A percentile compares a stretch with the other conserved stretches of the same genome.
These are phyloP conservation scores for Daldinia bambusicola DNA, from an alignment of 495 filamentous ascomycete genomes.

Conservation along the genomic window DNA sequence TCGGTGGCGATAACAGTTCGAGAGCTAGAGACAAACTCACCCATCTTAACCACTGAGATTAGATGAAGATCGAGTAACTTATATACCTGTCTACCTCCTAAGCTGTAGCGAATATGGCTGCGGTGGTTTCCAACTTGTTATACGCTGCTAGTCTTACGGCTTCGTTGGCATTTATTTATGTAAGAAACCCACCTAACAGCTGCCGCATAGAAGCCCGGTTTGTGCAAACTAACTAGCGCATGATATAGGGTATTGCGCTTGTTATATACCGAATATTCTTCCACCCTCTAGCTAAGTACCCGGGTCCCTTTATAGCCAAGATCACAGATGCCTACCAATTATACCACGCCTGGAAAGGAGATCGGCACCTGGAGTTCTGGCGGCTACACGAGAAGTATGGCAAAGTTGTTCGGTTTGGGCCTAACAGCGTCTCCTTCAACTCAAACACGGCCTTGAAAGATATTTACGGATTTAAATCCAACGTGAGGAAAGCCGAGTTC, in stretches of 20 bases:
- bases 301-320: slow-evolving; percentile 68
- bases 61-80: too few relatives aligned
- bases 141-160: slow-evolving; percentile 21
- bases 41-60: too few relatives aligned
- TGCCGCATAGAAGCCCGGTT: not conserved
- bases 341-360: slow-evolving; percentile 67
- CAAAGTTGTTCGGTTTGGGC: slow-evolving; percentile 67
- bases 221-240: slow-evolving; percentile 24
- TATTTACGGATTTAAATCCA: slow-evolving; percentile 69
- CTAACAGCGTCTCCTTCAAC: slow-evolving; percentile 70
- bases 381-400: slow-evolving; percentile 68
- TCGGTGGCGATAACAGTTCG: not conserved
- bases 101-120: not conserved
- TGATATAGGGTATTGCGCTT: slow-evolving; percentile 40
- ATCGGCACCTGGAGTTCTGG: slow-evolving; percentile 69
- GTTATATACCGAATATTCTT: slow-evolving; percentile 66
- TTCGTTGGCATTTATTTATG: slow-evolving; percentile 38
- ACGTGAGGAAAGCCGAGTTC: slow-evolving; percentile 71
- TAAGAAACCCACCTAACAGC: slow-evolving; percentile 16
- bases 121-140: slow-evolving; percentile 7
- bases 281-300: slow-evolving; percentile 74
- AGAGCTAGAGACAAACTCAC: not conserved
- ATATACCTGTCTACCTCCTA: not conserved
- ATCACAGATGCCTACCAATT: slow-evolving; percentile 65
- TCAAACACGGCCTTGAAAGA: slow-evolving; percentile 65